These are phyloP conservation scores for Eutrema yunnanense DNA, from an alignment of 345 rosid genomes.

Conservation along the genomic window DNA sequence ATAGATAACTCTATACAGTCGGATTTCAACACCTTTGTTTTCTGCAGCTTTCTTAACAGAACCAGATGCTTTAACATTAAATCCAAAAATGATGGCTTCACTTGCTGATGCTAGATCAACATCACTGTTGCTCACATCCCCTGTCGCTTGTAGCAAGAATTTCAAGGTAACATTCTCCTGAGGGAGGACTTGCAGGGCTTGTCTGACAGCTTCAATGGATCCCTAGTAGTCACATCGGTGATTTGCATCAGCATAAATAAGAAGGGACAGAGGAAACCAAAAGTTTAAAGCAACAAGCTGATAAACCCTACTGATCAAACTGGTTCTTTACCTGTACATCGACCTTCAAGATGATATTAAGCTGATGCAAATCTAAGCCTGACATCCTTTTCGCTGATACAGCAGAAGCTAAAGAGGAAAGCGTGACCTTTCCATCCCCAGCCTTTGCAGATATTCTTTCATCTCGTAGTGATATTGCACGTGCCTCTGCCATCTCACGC, in stretches of 20 bases:
- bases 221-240: slow-evolving; percentile 51
- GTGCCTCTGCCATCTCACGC: slow-evolving; percentile 74
- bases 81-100: slow-evolving; percentile 82
- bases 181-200: slow-evolving; percentile 89
- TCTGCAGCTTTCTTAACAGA: slow-evolving; percentile 82
- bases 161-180: slow-evolving; percentile 86
- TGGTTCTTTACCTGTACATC: slow-evolving; percentile 73
- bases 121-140: slow-evolving; percentile 84
- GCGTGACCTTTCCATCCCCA: slow-evolving; percentile 93
- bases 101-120: slow-evolving; percentile 92
- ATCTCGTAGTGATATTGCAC: slow-evolving; percentile 61
- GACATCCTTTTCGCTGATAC: slow-evolving; percentile 73
- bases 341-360: slow-evolving; percentile 86
- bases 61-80: slow-evolving; percentile 75
- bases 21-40: slow-evolving; percentile 88
- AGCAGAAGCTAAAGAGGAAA: slow-evolving; percentile 93
- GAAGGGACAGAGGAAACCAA: neutral
- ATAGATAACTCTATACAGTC: slow-evolving; percentile 82
- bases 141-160: slow-evolving; percentile 85
- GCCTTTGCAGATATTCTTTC: slow-evolving; percentile 89
- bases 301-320: neutral
- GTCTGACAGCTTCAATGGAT: slow-evolving; percentile 92
- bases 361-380: slow-evolving; percentile 92
- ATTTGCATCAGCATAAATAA: slow-evolving; percentile 1
- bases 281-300: neutral